Evolutionary conservation across 441 rosid genomes (phyloP).

Genomic region (Euphorbia schlechtendalii): DNA sequence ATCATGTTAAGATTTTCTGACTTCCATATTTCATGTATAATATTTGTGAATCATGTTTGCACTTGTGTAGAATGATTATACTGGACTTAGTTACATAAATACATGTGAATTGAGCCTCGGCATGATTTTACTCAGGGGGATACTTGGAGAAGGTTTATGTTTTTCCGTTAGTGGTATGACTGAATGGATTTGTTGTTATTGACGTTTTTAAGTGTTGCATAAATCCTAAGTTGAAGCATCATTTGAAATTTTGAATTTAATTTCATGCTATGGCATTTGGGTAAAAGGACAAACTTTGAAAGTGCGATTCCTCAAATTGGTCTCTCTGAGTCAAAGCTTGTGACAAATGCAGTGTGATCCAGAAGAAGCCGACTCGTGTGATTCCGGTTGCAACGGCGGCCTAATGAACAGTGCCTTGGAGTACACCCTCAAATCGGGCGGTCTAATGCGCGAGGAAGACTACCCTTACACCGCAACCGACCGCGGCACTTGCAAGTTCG

Average conservation of each 20-base stretch:
- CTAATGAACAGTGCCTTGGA: constrained; percentile 91
- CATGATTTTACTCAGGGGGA: too few species aligned
- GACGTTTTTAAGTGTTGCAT: too few species aligned
- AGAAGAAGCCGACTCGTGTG: constrained; percentile 69
- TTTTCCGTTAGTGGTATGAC: too few species aligned
- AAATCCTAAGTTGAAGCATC: too few species aligned
- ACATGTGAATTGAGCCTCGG: too few species aligned
- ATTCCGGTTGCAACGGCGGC: constrained; percentile 92
- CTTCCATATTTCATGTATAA: neutral
- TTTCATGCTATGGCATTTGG: neutral
- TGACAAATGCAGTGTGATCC: constrained; percentile 77
- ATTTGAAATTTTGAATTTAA: too few species aligned
- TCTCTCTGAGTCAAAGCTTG: neutral
- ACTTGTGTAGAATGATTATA: too few species aligned
- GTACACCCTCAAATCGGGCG: constrained; percentile 83
- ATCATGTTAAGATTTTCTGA: neutral
- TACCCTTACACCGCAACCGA: constrained; percentile 89
- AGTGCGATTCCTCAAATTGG: neutral
- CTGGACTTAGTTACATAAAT: too few species aligned
- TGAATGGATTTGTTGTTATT: too few species aligned
- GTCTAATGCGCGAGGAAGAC: constrained; percentile 83
- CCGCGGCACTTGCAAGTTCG: constrained; percentile 60
- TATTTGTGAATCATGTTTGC: too few species aligned
- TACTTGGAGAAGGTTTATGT: too few species aligned
- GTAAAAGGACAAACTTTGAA: neutral